Evolutionary conservation across 176 grass and related monocot genomes (phyloP), one percentile per base, ranked within the genome.

Genomic region (Carex cristatella): DNA sequence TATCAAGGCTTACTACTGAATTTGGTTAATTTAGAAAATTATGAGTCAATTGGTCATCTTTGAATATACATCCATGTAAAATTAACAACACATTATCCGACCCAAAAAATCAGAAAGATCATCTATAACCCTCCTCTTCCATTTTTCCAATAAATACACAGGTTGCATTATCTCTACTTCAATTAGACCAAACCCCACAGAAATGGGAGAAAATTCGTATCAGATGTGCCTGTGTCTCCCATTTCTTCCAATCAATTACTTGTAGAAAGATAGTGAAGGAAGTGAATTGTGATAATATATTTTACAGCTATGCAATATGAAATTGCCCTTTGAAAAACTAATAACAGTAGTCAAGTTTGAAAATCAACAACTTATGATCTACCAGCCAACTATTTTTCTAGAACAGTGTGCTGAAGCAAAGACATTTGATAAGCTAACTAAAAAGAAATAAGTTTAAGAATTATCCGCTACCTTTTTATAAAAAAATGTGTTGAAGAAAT

Each of bases 401-500:
- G 19, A 32, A 38, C 13, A 72, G 10, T 74, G 8, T 58, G 16
- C 63, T 33, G 59, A 40, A 63, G 53, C 48, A 61, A 77, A 14
- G 28, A 85, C 53, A 48, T 42, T 33, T 14, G 66, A 33, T 35
- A 63, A 62, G 2, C 31, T 37, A 16, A 49, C 70, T 61, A 80
- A 56, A 68, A 3, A 32, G 79, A 49, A 49, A 49, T 68, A 61
- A 61, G 64, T 30, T 72, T 4, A 31, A 83, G 69, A 81, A 64
- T 64, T 55, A 2, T 66, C 23, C 12, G 44, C 60, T 37, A 97
- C 94, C 89, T 89, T 97, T 58, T 87, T 92, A 61, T 88, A 97
- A 65, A 97, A 97, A 81, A 97, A 97, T 78, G 94, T 92, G 79
- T 94, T 97, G 73, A 94, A 97, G 89, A 97, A 97, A 81, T 97